Conservation (phyloP, 164 flowering plant genomes). For the Umbellularia californica region DNA sequence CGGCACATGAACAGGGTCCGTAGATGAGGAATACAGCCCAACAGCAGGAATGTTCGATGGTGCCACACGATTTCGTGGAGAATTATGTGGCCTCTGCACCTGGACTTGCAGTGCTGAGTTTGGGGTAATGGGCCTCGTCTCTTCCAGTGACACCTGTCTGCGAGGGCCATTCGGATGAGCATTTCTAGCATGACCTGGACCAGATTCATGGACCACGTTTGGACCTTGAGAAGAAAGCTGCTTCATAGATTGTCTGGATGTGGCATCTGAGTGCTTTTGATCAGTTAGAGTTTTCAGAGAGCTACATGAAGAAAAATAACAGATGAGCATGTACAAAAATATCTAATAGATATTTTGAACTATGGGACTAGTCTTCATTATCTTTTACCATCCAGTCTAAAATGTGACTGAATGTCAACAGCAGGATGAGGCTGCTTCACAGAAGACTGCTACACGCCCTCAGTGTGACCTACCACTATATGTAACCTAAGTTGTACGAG, state of each 20-base stretch:
- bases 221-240: slow-evolving; percentile 29
- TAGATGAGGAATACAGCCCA: slow-evolving; percentile 83
- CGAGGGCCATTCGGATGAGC: slow-evolving; percentile 25
- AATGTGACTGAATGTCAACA: neutral
- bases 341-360: neutral
- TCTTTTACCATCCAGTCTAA: neutral
- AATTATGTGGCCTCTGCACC: slow-evolving; percentile 28
- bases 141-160: slow-evolving; percentile 37
- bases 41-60: slow-evolving; percentile 53
- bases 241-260: slow-evolving; percentile 14
- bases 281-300: slow-evolving; percentile 28
- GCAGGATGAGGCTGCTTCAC: neutral
- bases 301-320: slow-evolving; percentile 23
- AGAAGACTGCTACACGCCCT: neutral
- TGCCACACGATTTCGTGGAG: slow-evolving; percentile 34
- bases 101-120: slow-evolving; percentile 30
- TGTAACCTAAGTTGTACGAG: neutral
- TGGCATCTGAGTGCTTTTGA: slow-evolving; percentile 34
- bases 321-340: slow-evolving; percentile 1
- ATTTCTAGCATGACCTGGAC: slow-evolving; percentile 29
- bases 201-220: slow-evolving; percentile 34
- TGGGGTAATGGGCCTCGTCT: slow-evolving; percentile 22
- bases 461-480: neutral
- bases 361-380: neutral
- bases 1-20: slow-evolving; percentile 96